A percentile compares a stretch with the other conserved stretches of the same genome.
These are phyloP conservation scores for Prototheca wickerhamii DNA, from an alignment of 163 green algal genomes.

Conservation along the genomic window DNA sequence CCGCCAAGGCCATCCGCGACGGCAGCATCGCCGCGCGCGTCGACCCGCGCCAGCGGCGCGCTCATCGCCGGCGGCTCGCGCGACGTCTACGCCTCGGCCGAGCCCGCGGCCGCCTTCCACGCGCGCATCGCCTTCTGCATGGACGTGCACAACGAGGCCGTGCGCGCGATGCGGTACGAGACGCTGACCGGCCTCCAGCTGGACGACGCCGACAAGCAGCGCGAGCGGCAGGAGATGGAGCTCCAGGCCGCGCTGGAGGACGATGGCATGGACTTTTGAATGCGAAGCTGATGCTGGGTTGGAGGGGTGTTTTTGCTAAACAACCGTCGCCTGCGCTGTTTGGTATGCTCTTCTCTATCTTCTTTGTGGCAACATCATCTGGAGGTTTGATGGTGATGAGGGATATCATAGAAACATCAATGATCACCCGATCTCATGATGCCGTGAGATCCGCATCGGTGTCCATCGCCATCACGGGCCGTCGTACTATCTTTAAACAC, in stretches of 20 bases:
- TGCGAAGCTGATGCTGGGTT: neutral
- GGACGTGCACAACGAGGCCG: slow-evolving; percentile 92
- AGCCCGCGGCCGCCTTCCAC: slow-evolving; percentile 87
- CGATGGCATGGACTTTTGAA: slow-evolving; percentile 13
- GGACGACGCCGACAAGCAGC: slow-evolving; percentile 23
- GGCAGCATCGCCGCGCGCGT: slow-evolving; percentile 77
- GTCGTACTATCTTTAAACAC: too few relatives aligned
- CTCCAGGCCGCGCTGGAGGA: slow-evolving; percentile 32
- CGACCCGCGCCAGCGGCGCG: slow-evolving; percentile 58
- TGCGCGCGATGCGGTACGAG: slow-evolving; percentile 29
- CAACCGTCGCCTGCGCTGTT: neutral
- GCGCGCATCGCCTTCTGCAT: slow-evolving; percentile 96
- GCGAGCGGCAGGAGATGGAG: slow-evolving; percentile 30
- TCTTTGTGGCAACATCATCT: too few relatives aligned
- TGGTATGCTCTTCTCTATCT: too few relatives aligned
- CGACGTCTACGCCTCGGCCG: slow-evolving; percentile 70
- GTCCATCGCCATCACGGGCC: too few relatives aligned
- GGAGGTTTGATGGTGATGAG: too few relatives aligned
- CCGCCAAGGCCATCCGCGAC: slow-evolving; percentile 91
- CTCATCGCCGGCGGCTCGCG: slow-evolving; percentile 48
- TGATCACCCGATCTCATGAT: too few relatives aligned
- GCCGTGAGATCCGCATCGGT: too few relatives aligned
- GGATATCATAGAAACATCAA: too few relatives aligned
- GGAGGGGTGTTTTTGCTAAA: neutral
- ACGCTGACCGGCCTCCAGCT: slow-evolving; percentile 9